Evolutionary conservation across 805 yeast genomes (phyloP), one percentile per base, ranked within the genome.

Genomic region (Lipomyces spencermartinsiae): DNA sequence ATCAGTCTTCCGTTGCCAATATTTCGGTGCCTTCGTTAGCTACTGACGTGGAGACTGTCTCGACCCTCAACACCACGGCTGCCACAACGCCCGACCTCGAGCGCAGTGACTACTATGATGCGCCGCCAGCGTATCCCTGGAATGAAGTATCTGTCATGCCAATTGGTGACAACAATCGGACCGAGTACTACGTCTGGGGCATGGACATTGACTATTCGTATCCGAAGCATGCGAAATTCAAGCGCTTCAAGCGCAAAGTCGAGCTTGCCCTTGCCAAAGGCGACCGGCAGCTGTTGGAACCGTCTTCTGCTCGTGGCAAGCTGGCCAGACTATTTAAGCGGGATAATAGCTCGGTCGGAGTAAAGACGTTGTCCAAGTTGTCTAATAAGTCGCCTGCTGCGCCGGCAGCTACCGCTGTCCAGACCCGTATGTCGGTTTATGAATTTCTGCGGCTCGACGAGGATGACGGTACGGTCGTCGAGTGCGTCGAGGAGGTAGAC

Each of bases 401-500:
- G 12, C 49, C 49, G 22, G 3, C 22, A 16, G n/a, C 49, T 43
- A 6, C 6, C 16, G 49, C 49, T 16, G 49, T 43, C n/a, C 49
- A 43, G n/a, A n/a, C 49, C 6, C 49, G 22, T n/a, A 43, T 43
- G 49, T 43, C 49, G 8, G 49, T 43, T 16, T 16, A 43, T 16
- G 49, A 43, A 19, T 43, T 43, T 43, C 49, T 43, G 22, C 49
- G 22, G 49, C 49, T 43, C 19, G 49, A 43, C 49, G 49, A 43
- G 10, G 49, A 43, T 7, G 49, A 43, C 7, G 49, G 49, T 16
- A 43, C 49, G 8, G 22, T 43, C 49, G 49, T 43, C 49, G 25
- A 43, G 22, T 43, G 49, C 49, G n/a, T 43, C 49, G 49, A 43
- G 22, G 49, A 43, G 49, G 49, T 43, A n/a, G 49, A 43, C 19